Conservation (phyloP, 495 filamentous ascomycete species). For the Glutinoglossum americanum region DNA sequence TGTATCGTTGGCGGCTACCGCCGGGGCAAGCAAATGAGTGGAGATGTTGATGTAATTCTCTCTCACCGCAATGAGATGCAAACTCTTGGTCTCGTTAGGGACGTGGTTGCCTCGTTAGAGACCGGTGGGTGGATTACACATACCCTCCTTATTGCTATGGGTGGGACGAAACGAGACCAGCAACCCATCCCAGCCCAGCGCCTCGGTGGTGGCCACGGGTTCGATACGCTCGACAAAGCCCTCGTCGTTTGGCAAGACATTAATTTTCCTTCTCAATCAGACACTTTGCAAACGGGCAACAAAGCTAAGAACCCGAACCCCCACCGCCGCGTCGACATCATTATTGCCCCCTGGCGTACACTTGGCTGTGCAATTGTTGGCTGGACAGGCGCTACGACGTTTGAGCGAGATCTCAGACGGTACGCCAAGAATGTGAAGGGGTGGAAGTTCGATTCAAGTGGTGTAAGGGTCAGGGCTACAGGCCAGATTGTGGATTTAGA, state of each 20-base stretch:
- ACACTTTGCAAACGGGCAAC: neutral
- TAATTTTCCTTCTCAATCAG: constrained; percentile 19
- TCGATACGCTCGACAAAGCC: constrained; percentile 79
- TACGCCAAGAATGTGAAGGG: constrained; percentile 51
- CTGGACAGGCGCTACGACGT: constrained; percentile 78
- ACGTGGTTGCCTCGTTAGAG: constrained; percentile 51
- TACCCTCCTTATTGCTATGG: constrained; percentile 45
- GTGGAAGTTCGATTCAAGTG: constrained; percentile 84
- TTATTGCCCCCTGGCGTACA: constrained; percentile 72
- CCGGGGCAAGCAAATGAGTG: constrained; percentile 48
- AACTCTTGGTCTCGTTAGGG: constrained; percentile 42
- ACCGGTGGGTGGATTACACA: constrained; percentile 53
- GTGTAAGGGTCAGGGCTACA: constrained; percentile 43
- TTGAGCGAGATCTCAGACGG: constrained; percentile 64
- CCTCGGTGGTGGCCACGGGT: constrained; percentile 30
- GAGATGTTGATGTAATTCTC: constrained; percentile 74
- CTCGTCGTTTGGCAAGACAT: constrained; percentile 85
- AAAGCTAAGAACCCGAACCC: constrained; percentile 40
- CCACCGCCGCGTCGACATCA: constrained; percentile 82
- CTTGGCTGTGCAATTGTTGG: constrained; percentile 72
- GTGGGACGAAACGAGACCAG: constrained; percentile 49
- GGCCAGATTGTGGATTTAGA: constrained; percentile 48
- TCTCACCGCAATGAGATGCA: constrained; percentile 49
- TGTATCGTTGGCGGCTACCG: constrained; percentile 72
- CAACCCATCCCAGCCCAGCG: constrained; percentile 24